Base-by-base conservation (phyloP, 129 eudicot genomes). In the Deinandra increscens region DNA sequence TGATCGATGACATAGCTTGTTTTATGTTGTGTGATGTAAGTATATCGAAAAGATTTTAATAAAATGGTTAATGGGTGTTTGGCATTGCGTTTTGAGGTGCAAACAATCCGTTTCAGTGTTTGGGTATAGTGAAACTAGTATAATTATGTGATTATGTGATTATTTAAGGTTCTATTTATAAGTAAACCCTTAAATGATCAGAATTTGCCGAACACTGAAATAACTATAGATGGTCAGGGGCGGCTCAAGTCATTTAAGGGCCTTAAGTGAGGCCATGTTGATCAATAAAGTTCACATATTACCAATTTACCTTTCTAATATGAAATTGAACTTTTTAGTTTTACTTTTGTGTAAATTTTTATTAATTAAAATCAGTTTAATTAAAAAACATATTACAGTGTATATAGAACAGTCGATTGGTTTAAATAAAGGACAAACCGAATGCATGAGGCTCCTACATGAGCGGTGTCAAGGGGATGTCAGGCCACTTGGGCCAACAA, bases 1-100 rank as follows among this genome's bases (percentile, higher is more conserved):
- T 94, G 87, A 60, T 68, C 59, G 26, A 43, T 22, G n/a, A 68
- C 26, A 3, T 54, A 19, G 26, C 53, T 54, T 1, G 23, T 54
- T 1, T 54, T 54, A 69, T 12, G 53, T 37, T 37, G 64, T 54
- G 26, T 55, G 11, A 34, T 2, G 1, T 13, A 6, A 2, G 10
- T 12, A 26, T 2, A 3, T n/a, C n/a, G 29, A 58, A 56, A 29
- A 49, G 18, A 68, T 34, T 18, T 46, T 50, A 68, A 11, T 9
- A 62, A 12, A 22, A 44, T 33, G 56, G 56, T 14, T 43, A 64
- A 64, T 19, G 41, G 41, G 19, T 26, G 66, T 33, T 14, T 60
- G 43, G 22, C 11, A n/a, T 29, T 60, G 70, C 8, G 2, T 23
- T 4, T 56, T 5, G 38, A 56, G 26, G 39, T 12, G 14, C 10